Base-by-base conservation (phyloP, 1,139 yeast species). In the Taphrina communis region DNA sequence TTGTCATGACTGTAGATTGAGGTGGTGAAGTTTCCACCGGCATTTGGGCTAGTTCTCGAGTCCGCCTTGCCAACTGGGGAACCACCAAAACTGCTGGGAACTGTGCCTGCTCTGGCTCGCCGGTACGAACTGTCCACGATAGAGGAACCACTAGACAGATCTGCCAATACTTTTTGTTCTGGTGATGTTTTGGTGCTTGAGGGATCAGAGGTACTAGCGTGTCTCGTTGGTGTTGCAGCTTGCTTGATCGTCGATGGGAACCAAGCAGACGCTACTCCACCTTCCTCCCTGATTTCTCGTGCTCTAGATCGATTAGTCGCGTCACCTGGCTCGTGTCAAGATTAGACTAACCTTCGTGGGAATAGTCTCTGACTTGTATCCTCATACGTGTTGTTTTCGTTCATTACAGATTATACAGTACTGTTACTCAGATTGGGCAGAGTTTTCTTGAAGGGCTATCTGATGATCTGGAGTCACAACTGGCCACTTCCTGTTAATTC, bases 71-170 rank as follows among this genome's bases (percentile, higher is more conserved):
- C 68, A 68, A 21, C 72, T 63, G 48, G 62, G 35, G 71, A 59
- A 12, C 80, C 78, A 55, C 81, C 76, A 31, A 80, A 75, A 55
- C 82, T 73, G 44, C 82, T 79, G 14, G 83, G 83, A 60, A 81
- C 75, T 41, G 83, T 81, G 17, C 83, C 83, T 5, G 83, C 83
- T 61, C 83, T 75, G 1, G 83, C 80, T 31, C 83, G 77, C 41
- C 73, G 68, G 55, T 71, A 72, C 12, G 73, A 66, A 36, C 72
- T 48, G 53, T 48, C 66, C 31, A 21, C 48, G 21, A 41, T 19
- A 11, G 48, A 17, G n/a, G 48, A 6, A 6, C 46, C 46, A 9
- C 70, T 62, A 19, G 71, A 38, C 19, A 58, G 53, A 31, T 58
- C 62, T n/a, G 53, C 53, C 14, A 58, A 53, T 8, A 58, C 53